A percentile compares a stretch with the other conserved stretches of the same genome.
phyloP scores from a whole-genome alignment of 441 rosid species.

The Corymbia citriodora region DNA sequence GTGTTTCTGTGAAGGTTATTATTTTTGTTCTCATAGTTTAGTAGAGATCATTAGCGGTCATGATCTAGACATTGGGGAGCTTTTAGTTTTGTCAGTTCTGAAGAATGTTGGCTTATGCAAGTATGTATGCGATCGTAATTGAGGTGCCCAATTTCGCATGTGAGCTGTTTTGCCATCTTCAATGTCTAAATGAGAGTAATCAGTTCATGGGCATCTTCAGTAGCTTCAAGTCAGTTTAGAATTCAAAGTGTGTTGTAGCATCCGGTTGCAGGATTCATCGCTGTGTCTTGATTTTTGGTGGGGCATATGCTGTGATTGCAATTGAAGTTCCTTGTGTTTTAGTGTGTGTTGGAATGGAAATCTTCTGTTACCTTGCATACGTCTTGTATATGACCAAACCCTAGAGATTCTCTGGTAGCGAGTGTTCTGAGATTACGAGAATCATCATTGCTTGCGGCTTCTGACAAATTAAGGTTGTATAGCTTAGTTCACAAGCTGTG shows the following conservation, averaged over 20 bases:
- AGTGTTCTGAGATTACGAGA: background rate
- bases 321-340: background rate
- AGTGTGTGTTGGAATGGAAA: background rate
- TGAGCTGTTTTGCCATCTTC: background rate
- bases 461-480: background rate
- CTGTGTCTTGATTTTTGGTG: background rate
- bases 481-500: background rate
- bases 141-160: rapidly evolving
- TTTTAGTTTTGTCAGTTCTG: background rate
- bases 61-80: background rate
- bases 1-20: background rate
- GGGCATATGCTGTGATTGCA: background rate
- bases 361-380: background rate
- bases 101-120: background rate
- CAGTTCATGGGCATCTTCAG: background rate
- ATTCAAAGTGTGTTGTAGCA: background rate
- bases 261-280: background rate
- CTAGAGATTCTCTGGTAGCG: rapidly evolving
- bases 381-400: background rate
- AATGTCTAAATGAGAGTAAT: background rate
- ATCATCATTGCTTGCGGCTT: background rate
- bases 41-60: background rate
- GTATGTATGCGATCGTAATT: background rate
- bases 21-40: background rate
- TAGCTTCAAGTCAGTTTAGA: background rate